Percentiles rank a stretch among this genome's conserved stretches.
phyloP scores from a whole-genome alignment of 2,329 filamentous ascomycete species.

The Xylariaceae sp. region DNA sequence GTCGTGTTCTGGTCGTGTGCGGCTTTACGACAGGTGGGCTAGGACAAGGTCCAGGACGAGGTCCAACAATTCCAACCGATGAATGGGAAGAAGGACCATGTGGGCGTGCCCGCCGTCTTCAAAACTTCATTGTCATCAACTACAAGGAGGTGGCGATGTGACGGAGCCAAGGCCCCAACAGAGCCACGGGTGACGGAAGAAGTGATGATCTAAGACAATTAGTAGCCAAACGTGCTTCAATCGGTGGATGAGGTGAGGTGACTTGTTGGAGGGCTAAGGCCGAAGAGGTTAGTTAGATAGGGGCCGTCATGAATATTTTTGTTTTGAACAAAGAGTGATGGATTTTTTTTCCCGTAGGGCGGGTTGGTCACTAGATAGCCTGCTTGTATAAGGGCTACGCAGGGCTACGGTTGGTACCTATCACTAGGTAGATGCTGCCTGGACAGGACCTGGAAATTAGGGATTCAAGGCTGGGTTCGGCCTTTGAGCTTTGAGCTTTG shows the following conservation, averaged over 20 bases:
- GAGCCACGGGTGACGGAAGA: neutral
- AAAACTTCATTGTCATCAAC: neutral
- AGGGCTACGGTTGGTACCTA: too few species aligned
- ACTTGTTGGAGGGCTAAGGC: neutral
- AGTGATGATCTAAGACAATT: constrained; percentile 5
- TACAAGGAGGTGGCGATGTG: neutral
- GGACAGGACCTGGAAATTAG: neutral
- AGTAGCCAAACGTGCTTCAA: constrained; percentile 21
- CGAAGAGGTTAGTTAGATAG: neutral
- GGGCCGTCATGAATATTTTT: too few species aligned
- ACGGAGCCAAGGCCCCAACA: neutral
- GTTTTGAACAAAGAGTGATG: too few species aligned
- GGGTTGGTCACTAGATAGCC: too few species aligned
- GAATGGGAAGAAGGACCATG: neutral
- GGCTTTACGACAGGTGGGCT: too few species aligned
- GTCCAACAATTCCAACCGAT: neutral
- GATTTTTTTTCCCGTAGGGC: too few species aligned
- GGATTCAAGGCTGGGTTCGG: neutral
- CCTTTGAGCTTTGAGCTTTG: neutral
- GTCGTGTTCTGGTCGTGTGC: too few species aligned
- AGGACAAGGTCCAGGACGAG: neutral
- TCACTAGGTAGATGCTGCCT: too few species aligned
- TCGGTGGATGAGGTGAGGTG: constrained; percentile 26
- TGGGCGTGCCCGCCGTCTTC: neutral
- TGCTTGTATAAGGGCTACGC: too few species aligned